Percentiles rank a stretch among this genome's conserved stretches.
Conservation (phyloP, 257 asterid species). For the Eucommia ulmoides region DNA sequence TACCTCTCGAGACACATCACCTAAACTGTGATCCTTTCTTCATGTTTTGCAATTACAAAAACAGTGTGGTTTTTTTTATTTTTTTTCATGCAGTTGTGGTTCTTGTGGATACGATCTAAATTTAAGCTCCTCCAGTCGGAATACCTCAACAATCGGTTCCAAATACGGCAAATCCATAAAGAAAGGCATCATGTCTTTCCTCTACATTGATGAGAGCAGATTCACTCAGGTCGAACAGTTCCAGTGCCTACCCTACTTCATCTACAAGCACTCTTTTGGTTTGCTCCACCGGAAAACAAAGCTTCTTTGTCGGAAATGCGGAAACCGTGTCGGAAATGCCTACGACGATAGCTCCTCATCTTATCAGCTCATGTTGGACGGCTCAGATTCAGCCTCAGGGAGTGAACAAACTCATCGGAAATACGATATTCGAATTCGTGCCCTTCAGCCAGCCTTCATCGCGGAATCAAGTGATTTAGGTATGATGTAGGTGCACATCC, state of each 20-base stretch:
- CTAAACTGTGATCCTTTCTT: no score
- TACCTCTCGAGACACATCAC: no score
- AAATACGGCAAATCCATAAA: conserved; percentile 32
- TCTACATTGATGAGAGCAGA: conserved; percentile 39
- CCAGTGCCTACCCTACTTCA: conserved; percentile 25
- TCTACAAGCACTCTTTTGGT: conserved; percentile 26
- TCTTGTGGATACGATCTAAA: conserved; percentile 45
- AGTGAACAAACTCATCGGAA: conserved; percentile 42
- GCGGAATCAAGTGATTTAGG: no score
- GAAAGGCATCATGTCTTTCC: conserved; percentile 36
- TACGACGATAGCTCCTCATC: conserved; percentile 2
- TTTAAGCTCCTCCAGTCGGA: conserved; percentile 44
- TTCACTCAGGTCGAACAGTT: conserved; percentile 26
- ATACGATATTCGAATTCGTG: background rate
- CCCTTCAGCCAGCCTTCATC: background rate
- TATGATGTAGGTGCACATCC: no score
- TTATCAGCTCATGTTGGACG: conserved; percentile 38
- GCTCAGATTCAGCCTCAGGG: conserved; percentile 35
- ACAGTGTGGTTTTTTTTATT: no score
- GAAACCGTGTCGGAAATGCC: conserved; percentile 25
- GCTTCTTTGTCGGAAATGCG: conserved; percentile 35
- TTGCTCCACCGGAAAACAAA: conserved; percentile 21
- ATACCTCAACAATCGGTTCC: conserved; percentile 17
- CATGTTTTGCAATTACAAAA: no score
- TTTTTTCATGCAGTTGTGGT: conserved; percentile 29